A percentile compares a stretch with the other conserved stretches of the same genome.
Evolutionary conservation across 306 rosid species (phyloP).

Genomic region (Fragaria iinumae): DNA sequence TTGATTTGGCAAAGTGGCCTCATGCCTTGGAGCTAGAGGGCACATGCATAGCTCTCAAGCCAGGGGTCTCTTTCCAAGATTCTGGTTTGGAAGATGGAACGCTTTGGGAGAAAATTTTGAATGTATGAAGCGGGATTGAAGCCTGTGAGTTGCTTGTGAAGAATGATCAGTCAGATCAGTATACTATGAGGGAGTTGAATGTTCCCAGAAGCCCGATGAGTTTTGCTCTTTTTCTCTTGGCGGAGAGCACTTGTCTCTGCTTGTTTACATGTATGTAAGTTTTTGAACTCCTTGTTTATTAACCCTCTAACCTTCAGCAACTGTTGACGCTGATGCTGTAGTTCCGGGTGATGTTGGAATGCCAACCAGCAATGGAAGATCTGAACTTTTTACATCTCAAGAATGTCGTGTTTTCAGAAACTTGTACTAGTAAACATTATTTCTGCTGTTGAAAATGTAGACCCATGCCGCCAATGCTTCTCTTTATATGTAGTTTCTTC

Average conservation of each 20-base stretch:
- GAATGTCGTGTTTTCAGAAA: not conserved
- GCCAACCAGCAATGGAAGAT: constrained; percentile 18
- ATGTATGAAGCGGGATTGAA: not conserved
- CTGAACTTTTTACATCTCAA: not conserved
- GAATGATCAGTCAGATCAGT: not conserved
- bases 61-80: not conserved
- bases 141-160: not conserved
- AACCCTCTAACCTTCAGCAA: not conserved
- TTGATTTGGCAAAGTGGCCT: constrained; percentile 13
- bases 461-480: not conserved
- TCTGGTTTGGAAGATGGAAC: constrained; percentile 3
- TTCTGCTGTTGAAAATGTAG: not conserved
- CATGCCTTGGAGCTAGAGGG: not conserved
- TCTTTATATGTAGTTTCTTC: not conserved
- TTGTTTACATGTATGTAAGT: constrained; percentile 17
- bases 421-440: not conserved
- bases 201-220: not conserved
- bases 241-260: constrained; percentile 18
- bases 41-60: not conserved
- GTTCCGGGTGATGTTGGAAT: constrained; percentile 10
- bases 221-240: constrained; percentile 5
- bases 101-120: constrained; percentile 4
- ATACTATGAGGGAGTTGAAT: not conserved
- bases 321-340: not conserved
- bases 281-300: constrained; percentile 2